These are phyloP conservation scores for Phaeotremella fagi DNA, from an alignment of 768 basidiomycete species.

Conservation along the genomic window DNA sequence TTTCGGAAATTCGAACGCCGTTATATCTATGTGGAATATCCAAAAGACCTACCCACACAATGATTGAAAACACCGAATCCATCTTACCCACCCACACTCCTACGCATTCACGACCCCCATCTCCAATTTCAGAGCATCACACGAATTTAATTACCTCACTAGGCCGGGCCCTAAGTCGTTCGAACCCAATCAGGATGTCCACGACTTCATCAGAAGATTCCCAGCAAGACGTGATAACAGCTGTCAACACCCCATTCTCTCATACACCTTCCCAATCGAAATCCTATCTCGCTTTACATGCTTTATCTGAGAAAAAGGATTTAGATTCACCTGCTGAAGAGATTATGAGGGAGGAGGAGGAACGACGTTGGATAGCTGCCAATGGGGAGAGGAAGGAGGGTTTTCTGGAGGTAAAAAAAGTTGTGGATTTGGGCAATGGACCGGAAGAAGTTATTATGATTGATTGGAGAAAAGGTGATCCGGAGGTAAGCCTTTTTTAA, in stretches of 20 bases:
- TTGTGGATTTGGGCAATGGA: slow-evolving; percentile 24
- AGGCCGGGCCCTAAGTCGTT: not conserved
- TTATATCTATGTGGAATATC: too few relatives aligned
- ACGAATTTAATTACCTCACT: not conserved
- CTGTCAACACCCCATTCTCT: not conserved
- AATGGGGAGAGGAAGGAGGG: not conserved
- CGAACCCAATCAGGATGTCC: not conserved
- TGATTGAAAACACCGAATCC: not conserved
- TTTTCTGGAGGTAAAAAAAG: slow-evolving; percentile 13
- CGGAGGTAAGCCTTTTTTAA: slow-evolving; percentile 30
- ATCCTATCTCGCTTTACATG: too few relatives aligned
- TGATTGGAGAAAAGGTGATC: slow-evolving; percentile 40
- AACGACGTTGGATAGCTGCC: not conserved
- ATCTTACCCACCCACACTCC: not conserved
- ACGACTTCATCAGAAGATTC: not conserved
- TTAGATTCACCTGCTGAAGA: too few relatives aligned
- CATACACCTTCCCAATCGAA: not conserved
- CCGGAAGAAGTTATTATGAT: slow-evolving; percentile 37
- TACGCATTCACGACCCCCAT: not conserved
- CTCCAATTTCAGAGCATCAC: not conserved
- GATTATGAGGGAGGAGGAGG: not conserved
- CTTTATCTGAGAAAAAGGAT: too few relatives aligned
- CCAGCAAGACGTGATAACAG: not conserved
- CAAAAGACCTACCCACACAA: too few relatives aligned
- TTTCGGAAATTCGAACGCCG: too few relatives aligned